These are phyloP conservation scores for Phytopythium montanum DNA, from an alignment of 352 stramenopile genomes.

Conservation along the genomic window DNA sequence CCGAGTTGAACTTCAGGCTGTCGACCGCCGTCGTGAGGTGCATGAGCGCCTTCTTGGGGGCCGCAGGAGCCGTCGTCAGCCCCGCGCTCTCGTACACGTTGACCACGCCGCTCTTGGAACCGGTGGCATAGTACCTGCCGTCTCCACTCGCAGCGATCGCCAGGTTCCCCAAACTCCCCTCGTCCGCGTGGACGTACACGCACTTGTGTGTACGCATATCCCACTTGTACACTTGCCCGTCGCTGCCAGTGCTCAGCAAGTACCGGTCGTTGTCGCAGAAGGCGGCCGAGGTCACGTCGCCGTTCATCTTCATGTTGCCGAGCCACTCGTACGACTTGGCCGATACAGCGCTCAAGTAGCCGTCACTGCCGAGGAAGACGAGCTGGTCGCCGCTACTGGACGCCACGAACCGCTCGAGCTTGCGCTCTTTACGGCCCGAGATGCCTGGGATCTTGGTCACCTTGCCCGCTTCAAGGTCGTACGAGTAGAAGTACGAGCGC, in stretches of 20 bases:
- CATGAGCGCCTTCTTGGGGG: conserved; percentile 95
- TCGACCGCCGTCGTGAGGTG: conserved; percentile 93
- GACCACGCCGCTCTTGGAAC: conserved; percentile 95
- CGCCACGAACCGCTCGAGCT: conserved; percentile 88
- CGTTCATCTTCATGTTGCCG: conserved; percentile 96
- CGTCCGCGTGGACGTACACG: conserved; percentile 75
- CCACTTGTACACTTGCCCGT: conserved; percentile 97
- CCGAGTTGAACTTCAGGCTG: conserved; percentile 89
- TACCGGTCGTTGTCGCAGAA: conserved; percentile 93
- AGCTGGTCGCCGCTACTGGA: conserved; percentile 88
- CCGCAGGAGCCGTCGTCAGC: conserved; percentile 36
- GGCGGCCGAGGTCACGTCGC: conserved; percentile 78
- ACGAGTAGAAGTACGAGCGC: conserved; percentile 96
- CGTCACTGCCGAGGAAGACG: conserved; percentile 94
- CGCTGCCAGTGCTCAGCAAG: conserved; percentile 92
- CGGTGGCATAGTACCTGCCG: conserved; percentile 88
- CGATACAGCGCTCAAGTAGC: conserved; percentile 94
- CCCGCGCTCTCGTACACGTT: conserved; percentile 93
- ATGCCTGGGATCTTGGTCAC: conserved; percentile 90
- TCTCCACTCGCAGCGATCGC: conserved; percentile 62
- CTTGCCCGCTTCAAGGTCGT: conserved; percentile 92
- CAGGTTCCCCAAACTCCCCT: conserved; percentile 85
- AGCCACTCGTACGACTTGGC: conserved; percentile 92
- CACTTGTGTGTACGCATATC: conserved; percentile 88
- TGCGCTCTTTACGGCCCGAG: conserved; percentile 88